Conservation (phyloP, 306 rosid species). For the Alnus glutinosa region DNA sequence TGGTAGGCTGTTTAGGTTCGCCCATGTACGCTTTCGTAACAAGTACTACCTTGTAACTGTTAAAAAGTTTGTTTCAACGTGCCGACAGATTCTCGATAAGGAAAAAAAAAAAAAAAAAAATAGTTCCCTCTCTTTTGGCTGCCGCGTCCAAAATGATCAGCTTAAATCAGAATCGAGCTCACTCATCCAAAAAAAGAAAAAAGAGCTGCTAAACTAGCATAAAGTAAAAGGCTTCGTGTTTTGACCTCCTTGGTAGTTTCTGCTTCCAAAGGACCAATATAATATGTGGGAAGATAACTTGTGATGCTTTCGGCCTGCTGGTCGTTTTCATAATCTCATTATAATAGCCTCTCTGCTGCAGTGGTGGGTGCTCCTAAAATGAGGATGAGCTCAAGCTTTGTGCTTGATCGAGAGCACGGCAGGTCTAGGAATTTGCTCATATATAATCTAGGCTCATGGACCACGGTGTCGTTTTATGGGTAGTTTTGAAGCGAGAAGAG, state of each 20-base stretch:
- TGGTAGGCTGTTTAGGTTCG: conserved; percentile 19
- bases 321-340: neutral
- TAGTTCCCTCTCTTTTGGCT: no score
- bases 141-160: neutral
- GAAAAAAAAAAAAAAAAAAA: no score
- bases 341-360: no score
- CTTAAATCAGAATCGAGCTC: no score
- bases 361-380: neutral
- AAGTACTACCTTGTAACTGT: conserved; percentile 28
- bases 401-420: neutral
- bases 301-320: neutral
- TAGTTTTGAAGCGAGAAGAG: neutral
- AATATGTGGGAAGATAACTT: neutral
- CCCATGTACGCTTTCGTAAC: conserved; percentile 33
- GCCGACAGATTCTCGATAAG: conserved; percentile 50
- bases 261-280: neutral
- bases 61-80: conserved; percentile 38
- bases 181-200: conserved; percentile 8
- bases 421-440: no score
- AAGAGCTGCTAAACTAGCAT: neutral
- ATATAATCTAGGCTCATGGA: no score
- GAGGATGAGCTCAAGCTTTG: neutral
- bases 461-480: neutral
- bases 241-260: neutral
- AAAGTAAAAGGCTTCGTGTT: neutral